phyloP scores from a whole-genome alignment of 192 early-diverging fungal species.

The Gonapodya sp. region DNA sequence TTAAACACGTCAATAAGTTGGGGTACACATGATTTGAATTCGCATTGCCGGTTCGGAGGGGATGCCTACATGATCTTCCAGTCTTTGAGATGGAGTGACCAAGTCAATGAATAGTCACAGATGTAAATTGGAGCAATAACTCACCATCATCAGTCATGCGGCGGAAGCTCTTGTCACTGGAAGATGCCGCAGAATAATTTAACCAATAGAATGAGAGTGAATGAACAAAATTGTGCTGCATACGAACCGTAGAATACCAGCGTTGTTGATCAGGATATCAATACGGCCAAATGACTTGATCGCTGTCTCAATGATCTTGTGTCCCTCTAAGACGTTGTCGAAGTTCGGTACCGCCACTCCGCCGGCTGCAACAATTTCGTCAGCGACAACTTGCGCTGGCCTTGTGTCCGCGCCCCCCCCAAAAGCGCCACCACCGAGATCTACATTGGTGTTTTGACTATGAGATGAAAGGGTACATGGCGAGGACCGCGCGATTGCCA shows the following conservation, averaged over 20 bases:
- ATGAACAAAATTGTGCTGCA: too few species aligned
- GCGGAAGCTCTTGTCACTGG: conserved; percentile 90
- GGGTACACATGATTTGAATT: background rate
- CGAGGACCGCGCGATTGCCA: too few species aligned
- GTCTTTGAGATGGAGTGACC: too few species aligned
- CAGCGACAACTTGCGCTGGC: conserved; percentile 67
- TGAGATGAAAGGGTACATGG: background rate
- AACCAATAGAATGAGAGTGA: too few species aligned
- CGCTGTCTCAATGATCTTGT: conserved; percentile 75
- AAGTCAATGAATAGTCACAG: too few species aligned
- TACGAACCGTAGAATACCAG: conserved; percentile 92
- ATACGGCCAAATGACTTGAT: conserved; percentile 7
- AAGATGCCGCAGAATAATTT: too few species aligned
- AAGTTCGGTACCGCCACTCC: conserved; percentile 80
- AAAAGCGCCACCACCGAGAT: conserved; percentile 55
- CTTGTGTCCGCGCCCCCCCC: conserved; percentile 27
- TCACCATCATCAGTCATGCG: conserved; percentile 80
- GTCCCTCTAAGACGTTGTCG: conserved; percentile 93
- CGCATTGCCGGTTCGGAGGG: conserved; percentile 28
- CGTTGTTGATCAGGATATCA: conserved; percentile 86
- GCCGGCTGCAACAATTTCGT: conserved; percentile 66
- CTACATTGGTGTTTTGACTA: conserved; percentile 23
- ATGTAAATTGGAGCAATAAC: too few species aligned
- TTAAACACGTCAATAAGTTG: background rate
- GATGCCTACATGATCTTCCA: conserved; percentile 90